Evolutionary conservation across 2,329 filamentous ascomycete species (phyloP), one percentile per base, ranked within the genome.

Genomic region (Arthrinium phaeospermum): DNA sequence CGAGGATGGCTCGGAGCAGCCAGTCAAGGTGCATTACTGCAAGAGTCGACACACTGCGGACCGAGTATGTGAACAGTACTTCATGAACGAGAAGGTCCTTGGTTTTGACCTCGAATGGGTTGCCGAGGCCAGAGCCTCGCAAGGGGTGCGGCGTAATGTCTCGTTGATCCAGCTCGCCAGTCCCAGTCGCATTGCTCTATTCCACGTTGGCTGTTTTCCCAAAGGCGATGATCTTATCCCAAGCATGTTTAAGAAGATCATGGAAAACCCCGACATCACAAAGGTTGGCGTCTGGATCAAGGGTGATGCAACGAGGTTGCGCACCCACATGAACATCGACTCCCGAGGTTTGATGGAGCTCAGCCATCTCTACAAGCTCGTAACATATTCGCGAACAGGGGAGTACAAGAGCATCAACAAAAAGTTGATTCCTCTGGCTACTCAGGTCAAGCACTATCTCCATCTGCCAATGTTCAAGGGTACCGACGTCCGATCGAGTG

Each of bases 81-180:
- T 98, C 76, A 79, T 91, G 51, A 76, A 87, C 37, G 90, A 96
- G 77, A 85, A 89, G 51, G 82, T 97, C 2, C 80, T 98, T n/a
- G 95, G 95, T 0, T 94, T 98, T 74, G 95, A 98, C 78, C 87
- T 98, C 74, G 96, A 98, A 83, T 98, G 96, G 95, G 86, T 90
- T 70, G 75, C 85, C 1, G 84, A 87, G 7, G 86, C 90, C 0
- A 83, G 79, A 7, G 85, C 80, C 27, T 77, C 75, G 10, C 80
- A 86, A 2, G 85, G 86, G 3, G 82, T 91, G 4, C 92, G 93
- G 75, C 85, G 88, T 70, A 94, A 95, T 73, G 89, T 97, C 8
- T 95, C 93, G 0, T 82, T 98, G 49, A 92, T 98, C 61, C 96
- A 98, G 81, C 81, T 98, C 30, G 94, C 95, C 0, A 93, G 91